Percentiles rank a stretch among this genome's conserved stretches.
Evolutionary conservation across 768 basidiomycete species (phyloP).

Genomic region (Lyophyllum decastes): DNA sequence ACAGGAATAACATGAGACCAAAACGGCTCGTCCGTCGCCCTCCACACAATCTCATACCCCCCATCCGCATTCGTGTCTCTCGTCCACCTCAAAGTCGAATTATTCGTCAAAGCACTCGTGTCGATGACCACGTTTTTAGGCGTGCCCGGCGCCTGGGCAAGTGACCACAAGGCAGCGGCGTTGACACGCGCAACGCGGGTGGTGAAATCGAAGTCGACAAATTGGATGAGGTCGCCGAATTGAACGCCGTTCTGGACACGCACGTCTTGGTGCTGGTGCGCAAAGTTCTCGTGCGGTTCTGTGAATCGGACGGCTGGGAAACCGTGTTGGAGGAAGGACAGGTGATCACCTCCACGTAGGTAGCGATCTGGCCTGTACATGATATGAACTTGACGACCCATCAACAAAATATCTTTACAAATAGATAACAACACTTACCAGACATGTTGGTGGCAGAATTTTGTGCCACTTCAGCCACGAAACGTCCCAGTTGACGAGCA

Average conservation of each 20-base stretch:
- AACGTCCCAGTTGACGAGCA: slow-evolving; percentile 51
- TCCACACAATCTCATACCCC: slow-evolving; percentile 54
- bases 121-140: slow-evolving; percentile 49
- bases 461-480: slow-evolving; percentile 50
- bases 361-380: slow-evolving; percentile 56
- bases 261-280: slow-evolving; percentile 59
- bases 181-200: slow-evolving; percentile 53
- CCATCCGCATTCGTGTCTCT: slow-evolving; percentile 38
- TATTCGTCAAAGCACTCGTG: slow-evolving; percentile 51
- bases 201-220: slow-evolving; percentile 53
- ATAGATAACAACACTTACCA: slow-evolving; percentile 37
- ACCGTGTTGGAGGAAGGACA: slow-evolving; percentile 48
- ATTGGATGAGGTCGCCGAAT: slow-evolving; percentile 56
- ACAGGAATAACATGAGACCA: slow-evolving; percentile 54
- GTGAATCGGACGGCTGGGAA: slow-evolving; percentile 59
- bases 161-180: slow-evolving; percentile 54
- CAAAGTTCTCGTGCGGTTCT: slow-evolving; percentile 58
- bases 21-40: slow-evolving; percentile 44
- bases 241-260: slow-evolving; percentile 50
- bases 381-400: slow-evolving; percentile 48
- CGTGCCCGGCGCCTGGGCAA: slow-evolving; percentile 56
- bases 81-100: slow-evolving; percentile 52
- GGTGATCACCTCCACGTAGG: slow-evolving; percentile 56
- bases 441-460: slow-evolving; percentile 51
- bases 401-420: too few species aligned